These are phyloP conservation scores for Anisogramma anomala DNA, from an alignment of 2,329 filamentous ascomycete species.

Conservation along the genomic window DNA sequence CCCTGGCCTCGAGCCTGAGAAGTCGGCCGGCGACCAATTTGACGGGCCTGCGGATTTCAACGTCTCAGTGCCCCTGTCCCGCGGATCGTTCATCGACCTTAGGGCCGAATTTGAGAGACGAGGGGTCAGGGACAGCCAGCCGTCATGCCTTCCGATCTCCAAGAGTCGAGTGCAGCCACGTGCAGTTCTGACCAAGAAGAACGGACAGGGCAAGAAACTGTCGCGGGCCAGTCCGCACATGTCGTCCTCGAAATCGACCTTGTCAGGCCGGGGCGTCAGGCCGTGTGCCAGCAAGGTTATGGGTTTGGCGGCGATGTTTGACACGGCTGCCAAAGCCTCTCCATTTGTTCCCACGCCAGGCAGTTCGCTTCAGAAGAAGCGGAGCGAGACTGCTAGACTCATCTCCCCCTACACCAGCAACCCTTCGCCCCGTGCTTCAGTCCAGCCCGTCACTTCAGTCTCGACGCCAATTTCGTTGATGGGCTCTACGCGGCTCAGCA, in stretches of 20 bases:
- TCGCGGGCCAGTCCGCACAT: slow-evolving; percentile 12
- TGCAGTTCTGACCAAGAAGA: slow-evolving; percentile 3
- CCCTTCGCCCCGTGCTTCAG: slow-evolving; percentile 6
- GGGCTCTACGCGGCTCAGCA: slow-evolving; percentile 4
- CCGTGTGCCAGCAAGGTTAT: slow-evolving; percentile 28
- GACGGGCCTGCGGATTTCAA: slow-evolving; percentile 6
- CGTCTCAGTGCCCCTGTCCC: neutral
- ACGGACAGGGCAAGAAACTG: neutral
- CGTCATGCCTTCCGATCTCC: neutral
- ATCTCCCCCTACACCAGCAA: slow-evolving; percentile 13
- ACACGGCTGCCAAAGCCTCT: slow-evolving; percentile 24
- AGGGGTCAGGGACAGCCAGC: neutral
- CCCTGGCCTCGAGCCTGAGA: neutral
- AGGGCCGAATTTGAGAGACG: neutral
- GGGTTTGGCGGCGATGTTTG: slow-evolving; percentile 42
- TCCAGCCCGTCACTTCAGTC: slow-evolving; percentile 2
- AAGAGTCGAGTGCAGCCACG: neutral
- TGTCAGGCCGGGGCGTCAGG: slow-evolving; percentile 6
- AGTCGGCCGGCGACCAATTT: slow-evolving; percentile 6
- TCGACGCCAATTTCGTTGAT: slow-evolving; percentile 10
- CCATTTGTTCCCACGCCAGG: slow-evolving; percentile 13
- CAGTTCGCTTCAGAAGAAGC: neutral
- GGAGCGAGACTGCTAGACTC: slow-evolving; percentile 7
- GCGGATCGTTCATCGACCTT: slow-evolving; percentile 3
- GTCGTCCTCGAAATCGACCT: neutral